Base-by-base conservation (phyloP, 345 rosid genomes). In the Eucalyptus tenuipes region DNA sequence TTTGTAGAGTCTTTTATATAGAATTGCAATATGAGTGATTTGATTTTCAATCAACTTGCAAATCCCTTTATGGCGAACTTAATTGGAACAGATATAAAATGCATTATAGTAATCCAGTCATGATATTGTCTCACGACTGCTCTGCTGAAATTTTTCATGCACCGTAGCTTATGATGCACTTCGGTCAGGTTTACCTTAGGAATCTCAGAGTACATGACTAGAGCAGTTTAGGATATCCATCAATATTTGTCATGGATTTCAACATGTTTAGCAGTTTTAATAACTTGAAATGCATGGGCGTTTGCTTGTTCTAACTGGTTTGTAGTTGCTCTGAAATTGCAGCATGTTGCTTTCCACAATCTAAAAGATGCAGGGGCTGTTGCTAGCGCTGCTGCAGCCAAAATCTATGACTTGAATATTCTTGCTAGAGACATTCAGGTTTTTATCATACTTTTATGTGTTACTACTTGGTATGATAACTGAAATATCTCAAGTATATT, bases 371-470 rank as follows among this genome's bases (percentile, higher is more conserved):
- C 95, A 2, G 99, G 96, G 86, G 99, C 99, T 53, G 98, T 98
- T 92, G 99, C 99, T 68, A 97, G 99, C 90, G 92, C 96, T 59
- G 90, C 92, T 84, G 99, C 99, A 88, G 99, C 98, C 31, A 84
- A 55, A 57, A 98, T 96, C 92, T 98, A 98, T 92, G 97, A 95
- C 64, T 90, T 98, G 93, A 91, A 98, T 88, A 95, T 97, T 91
- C 95, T 98, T 89, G 99, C 97, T 86, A 89, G 95, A 93, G 97
- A 98, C 92, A 94, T 98, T 90, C 99, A 97, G 99, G 99, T 97
- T 89, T 91, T 61, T 86, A 85, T 86, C 79, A 45, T 80, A 52
- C 81, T 10, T 68, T 59, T 55, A 18, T 59, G 29, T 42, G 82
- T 29, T n/a, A 45, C n/a, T 48, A 29, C n/a, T 66, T 71, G 40